Evolutionary conservation across 75 land plant species (phyloP).

Genomic region (Chamaecyparis obtusa): DNA sequence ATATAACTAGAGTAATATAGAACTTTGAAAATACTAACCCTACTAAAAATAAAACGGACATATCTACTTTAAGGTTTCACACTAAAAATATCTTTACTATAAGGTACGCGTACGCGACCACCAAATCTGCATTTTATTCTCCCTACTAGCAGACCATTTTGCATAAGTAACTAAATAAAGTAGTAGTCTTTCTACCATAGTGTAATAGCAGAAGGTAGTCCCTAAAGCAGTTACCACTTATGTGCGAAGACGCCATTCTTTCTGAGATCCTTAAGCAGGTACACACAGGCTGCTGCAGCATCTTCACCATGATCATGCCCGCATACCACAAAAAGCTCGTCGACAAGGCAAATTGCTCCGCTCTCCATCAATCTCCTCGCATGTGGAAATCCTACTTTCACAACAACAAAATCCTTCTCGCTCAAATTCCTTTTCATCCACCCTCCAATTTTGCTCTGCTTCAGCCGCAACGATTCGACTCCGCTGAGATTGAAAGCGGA

Average conservation of each 20-base stretch:
- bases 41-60: too few species aligned
- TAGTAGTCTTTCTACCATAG: too few species aligned
- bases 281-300: not conserved
- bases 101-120: too few species aligned
- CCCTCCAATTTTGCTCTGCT: not conserved
- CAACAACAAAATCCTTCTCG: not conserved
- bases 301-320: not conserved
- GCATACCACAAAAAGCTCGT: conserved; percentile 1
- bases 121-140: too few species aligned
- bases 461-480: not conserved
- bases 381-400: not conserved
- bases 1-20: too few species aligned
- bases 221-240: not conserved
- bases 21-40: too few species aligned
- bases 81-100: too few species aligned
- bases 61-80: too few species aligned
- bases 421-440: not conserved
- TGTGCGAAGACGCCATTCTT: not conserved
- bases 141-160: too few species aligned
- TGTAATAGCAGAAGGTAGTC: too few species aligned
- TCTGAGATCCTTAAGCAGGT: not conserved
- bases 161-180: too few species aligned
- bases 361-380: not conserved
- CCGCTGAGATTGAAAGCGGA: not conserved
- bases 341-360: not conserved